Percentiles rank a stretch among this genome's conserved stretches.
Conservation (phyloP, 495 filamentous ascomycete species). For the Penicillium bialowiezense region DNA sequence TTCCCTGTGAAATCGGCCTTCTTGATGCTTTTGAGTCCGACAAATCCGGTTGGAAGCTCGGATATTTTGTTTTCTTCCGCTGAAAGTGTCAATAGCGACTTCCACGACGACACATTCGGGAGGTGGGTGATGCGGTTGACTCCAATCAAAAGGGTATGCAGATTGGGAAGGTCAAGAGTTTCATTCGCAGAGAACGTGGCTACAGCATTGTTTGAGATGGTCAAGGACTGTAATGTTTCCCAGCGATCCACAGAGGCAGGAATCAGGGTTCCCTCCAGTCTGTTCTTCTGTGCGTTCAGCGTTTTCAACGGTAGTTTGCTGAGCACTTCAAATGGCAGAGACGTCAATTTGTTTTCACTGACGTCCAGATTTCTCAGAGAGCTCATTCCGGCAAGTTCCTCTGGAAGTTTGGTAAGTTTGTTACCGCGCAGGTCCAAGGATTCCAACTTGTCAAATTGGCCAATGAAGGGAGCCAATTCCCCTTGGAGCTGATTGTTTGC, state of each 20-base stretch:
- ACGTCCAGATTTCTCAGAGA: slow-evolving; percentile 74
- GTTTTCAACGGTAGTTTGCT: slow-evolving; percentile 67
- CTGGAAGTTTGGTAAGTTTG: slow-evolving; percentile 70
- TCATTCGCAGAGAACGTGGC: slow-evolving; percentile 48
- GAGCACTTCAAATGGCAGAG: slow-evolving; percentile 67
- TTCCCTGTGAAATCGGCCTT: slow-evolving; percentile 83
- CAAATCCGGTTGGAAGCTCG: slow-evolving; percentile 71
- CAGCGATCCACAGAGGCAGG: slow-evolving; percentile 54
- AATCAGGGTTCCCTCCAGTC: slow-evolving; percentile 69
- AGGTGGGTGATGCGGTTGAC: slow-evolving; percentile 72
- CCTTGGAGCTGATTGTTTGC: slow-evolving; percentile 75
- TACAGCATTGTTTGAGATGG: slow-evolving; percentile 74
- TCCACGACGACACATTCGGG: slow-evolving; percentile 70
- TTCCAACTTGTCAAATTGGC: slow-evolving; percentile 65
- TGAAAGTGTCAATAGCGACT: slow-evolving; percentile 64
- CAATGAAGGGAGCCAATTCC: slow-evolving; percentile 53
- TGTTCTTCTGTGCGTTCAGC: slow-evolving; percentile 75
- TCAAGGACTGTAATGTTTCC: slow-evolving; percentile 64
- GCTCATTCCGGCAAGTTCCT: slow-evolving; percentile 58
- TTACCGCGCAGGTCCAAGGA: slow-evolving; percentile 80
- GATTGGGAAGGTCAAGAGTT: slow-evolving; percentile 59
- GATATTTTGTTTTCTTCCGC: slow-evolving; percentile 79
- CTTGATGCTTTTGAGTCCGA: slow-evolving; percentile 59
- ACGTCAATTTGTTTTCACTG: slow-evolving; percentile 67
- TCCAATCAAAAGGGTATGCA: slow-evolving; percentile 71